A percentile compares a stretch with the other conserved stretches of the same genome.
These are phyloP conservation scores for Arthrobotrys megalospora DNA, from an alignment of 2,329 filamentous ascomycete genomes.

Conservation along the genomic window DNA sequence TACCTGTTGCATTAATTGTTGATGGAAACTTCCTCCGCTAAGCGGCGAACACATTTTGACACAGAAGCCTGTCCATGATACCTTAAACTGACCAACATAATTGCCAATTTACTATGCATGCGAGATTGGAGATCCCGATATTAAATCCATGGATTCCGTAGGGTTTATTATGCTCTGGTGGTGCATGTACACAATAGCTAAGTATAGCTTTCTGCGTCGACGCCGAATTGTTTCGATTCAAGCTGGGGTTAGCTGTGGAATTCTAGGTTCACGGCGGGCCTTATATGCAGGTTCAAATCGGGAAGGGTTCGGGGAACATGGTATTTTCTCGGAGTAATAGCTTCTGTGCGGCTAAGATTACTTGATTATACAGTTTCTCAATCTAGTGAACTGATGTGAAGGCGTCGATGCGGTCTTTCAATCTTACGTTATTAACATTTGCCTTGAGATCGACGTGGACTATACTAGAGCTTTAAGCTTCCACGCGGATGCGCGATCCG, in stretches of 20 bases:
- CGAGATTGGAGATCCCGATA: constrained; percentile 29
- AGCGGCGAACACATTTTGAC: constrained; percentile 37
- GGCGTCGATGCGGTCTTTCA: not conserved
- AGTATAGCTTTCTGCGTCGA: constrained; percentile 16
- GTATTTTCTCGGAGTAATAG: constrained; percentile 13
- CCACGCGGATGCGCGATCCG: constrained; percentile 20
- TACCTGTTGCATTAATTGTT: constrained; percentile 19
- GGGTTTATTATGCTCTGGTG: constrained; percentile 25
- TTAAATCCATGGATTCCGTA: constrained; percentile 16
- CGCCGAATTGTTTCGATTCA: constrained; percentile 8
- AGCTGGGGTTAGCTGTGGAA: not conserved
- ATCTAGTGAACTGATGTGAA: constrained; percentile 11
- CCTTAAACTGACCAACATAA: constrained; percentile 10
- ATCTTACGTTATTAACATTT: not conserved
- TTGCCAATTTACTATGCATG: constrained; percentile 26
- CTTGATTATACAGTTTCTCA: constrained; percentile 27
- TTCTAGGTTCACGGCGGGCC: constrained; percentile 6
- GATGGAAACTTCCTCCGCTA: constrained; percentile 46
- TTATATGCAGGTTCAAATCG: constrained; percentile 30
- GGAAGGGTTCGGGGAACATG: constrained; percentile 1
- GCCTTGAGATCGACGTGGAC: not conserved
- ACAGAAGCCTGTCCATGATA: constrained; percentile 34
- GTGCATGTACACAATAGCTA: constrained; percentile 7
- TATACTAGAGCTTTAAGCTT: constrained; percentile 2
- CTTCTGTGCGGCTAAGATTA: constrained; percentile 25